Conservation (phyloP, 1,284 basidiomycete species). For the Trichosporon asahii region DNA sequence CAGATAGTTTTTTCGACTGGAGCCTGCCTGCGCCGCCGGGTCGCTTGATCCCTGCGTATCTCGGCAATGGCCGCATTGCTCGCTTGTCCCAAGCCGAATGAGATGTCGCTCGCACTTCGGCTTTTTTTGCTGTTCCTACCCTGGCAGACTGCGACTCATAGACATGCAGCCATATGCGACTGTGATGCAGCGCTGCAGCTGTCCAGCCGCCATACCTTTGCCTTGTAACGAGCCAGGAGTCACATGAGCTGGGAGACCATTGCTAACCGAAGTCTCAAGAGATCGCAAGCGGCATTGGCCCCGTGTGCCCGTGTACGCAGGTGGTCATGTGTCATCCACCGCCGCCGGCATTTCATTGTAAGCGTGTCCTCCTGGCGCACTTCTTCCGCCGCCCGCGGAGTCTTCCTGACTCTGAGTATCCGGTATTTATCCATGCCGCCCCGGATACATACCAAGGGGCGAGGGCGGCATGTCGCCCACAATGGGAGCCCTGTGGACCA, state of each 20-base stretch:
- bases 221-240: too few relatives aligned
- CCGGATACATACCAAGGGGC: background rate
- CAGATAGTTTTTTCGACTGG: background rate
- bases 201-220: too few relatives aligned
- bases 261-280: background rate
- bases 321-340: constrained; percentile 9
- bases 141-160: background rate
- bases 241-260: background rate
- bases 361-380: background rate
- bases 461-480: background rate
- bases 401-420: background rate
- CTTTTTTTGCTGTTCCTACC: background rate
- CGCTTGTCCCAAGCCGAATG: constrained; percentile 1
- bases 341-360: constrained; percentile 1
- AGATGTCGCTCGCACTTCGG: background rate
- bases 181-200: too few relatives aligned
- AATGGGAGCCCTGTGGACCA: background rate
- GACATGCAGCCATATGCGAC: background rate
- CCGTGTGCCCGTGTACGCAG: constrained; percentile 1
- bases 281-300: background rate
- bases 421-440: background rate
- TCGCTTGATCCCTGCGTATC: constrained; percentile 1
- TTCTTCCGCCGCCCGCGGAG: background rate
- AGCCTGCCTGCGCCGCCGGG: background rate
- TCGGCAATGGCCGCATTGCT: constrained; percentile 10